Conservation (phyloP, 2,329 filamentous ascomycete genomes). For the Hortaea werneckii region DNA sequence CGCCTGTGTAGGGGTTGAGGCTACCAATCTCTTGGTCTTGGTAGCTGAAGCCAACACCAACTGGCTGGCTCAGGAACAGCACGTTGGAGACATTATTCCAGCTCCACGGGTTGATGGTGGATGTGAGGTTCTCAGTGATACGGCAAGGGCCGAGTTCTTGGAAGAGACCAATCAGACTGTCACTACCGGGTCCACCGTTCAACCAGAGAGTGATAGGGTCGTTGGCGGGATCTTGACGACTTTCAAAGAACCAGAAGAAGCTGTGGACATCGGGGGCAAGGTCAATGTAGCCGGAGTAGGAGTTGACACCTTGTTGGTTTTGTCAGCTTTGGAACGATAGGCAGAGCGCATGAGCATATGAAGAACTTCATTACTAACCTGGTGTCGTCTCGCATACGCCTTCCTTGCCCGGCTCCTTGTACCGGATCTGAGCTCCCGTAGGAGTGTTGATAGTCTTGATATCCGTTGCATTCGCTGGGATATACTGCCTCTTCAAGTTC, state of each 20-base stretch:
- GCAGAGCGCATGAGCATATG: not conserved
- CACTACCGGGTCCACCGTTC: slow-evolving; percentile 49
- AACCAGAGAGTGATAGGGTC: slow-evolving; percentile 54
- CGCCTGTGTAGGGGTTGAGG: slow-evolving; percentile 23
- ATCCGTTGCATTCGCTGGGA: slow-evolving; percentile 31
- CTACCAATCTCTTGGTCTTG: slow-evolving; percentile 31
- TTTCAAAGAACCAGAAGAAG: slow-evolving; percentile 53
- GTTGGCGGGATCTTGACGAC: slow-evolving; percentile 39
- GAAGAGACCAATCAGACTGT: slow-evolving; percentile 49
- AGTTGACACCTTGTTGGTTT: slow-evolving; percentile 32
- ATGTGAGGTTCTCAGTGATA: slow-evolving; percentile 35
- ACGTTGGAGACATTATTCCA: slow-evolving; percentile 46
- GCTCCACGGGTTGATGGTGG: slow-evolving; percentile 51
- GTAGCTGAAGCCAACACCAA: slow-evolving; percentile 48
- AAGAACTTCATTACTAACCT: not conserved
- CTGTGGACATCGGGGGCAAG: slow-evolving; percentile 26
- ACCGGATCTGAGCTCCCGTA: slow-evolving; percentile 36
- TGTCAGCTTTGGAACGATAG: not conserved
- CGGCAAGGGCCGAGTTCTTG: slow-evolving; percentile 35
- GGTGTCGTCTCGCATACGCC: slow-evolving; percentile 44
- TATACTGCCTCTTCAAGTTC: slow-evolving; percentile 10
- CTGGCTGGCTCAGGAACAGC: slow-evolving; percentile 51
- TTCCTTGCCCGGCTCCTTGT: slow-evolving; percentile 40
- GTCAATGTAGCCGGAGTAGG: slow-evolving; percentile 34
- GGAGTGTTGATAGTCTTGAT: slow-evolving; percentile 36